These are phyloP conservation scores for Colletotrichum chrysophilum DNA, from an alignment of 2,329 filamentous ascomycete genomes.

Conservation along the genomic window DNA sequence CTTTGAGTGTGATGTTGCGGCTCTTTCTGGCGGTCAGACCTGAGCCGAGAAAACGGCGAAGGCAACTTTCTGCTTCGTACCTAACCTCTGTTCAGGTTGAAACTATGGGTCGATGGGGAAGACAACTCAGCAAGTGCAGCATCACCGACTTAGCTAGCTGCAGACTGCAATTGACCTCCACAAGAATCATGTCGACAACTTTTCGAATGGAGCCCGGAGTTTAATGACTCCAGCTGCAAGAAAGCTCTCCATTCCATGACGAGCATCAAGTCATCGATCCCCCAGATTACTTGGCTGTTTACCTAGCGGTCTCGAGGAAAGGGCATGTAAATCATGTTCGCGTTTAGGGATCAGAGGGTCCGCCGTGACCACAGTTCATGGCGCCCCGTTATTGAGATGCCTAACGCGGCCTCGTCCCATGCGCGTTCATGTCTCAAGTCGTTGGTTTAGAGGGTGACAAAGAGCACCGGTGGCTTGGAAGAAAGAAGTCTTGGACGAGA, in stretches of 20 bases:
- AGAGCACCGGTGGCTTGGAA: background rate
- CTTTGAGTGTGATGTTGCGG: background rate
- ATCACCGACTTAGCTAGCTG: background rate
- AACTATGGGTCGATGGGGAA: constrained; percentile 14
- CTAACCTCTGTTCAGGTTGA: constrained; percentile 3
- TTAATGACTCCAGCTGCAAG: background rate
- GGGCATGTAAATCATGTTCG: background rate
- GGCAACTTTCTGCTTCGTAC: background rate
- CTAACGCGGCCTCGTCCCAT: background rate
- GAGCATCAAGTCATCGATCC: constrained; percentile 3
- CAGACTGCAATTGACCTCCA: background rate
- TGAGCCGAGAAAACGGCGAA: background rate
- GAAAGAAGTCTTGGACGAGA: background rate
- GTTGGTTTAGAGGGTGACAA: background rate
- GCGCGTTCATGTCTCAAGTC: background rate
- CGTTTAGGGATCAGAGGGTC: background rate
- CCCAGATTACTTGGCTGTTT: background rate
- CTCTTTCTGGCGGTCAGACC: constrained; percentile 21
- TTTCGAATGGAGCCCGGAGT: background rate
- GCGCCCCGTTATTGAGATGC: background rate
- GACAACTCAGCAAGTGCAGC: constrained; percentile 7
- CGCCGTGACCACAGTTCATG: background rate
- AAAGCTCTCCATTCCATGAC: background rate
- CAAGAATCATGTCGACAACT: background rate
- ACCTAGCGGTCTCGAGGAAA: background rate